A percentile compares a stretch with the other conserved stretches of the same genome.
Conservation (phyloP, 176 grass and related monocot genomes). For the Musa schizocarpa region DNA sequence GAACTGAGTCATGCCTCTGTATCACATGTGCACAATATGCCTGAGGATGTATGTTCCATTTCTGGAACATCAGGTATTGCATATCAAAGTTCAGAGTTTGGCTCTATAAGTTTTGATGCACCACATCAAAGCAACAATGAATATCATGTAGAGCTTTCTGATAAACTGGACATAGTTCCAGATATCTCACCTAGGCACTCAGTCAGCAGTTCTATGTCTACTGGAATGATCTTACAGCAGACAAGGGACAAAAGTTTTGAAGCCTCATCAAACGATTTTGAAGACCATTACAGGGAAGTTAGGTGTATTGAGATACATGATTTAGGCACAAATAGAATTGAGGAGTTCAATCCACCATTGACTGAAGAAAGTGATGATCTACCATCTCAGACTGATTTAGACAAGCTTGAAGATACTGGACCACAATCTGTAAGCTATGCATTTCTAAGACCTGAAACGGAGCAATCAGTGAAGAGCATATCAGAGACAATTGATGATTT, state of each 20-base stretch:
- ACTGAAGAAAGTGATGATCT: conserved; percentile 24
- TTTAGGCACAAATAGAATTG: conserved; percentile 30
- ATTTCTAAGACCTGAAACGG: neutral
- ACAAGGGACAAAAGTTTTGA: conserved; percentile 6
- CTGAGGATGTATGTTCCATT: conserved; percentile 54
- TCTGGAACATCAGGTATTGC: conserved; percentile 38
- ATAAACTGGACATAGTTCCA: conserved; percentile 12
- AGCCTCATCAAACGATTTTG: conserved; percentile 19
- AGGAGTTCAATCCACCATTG: conserved; percentile 29
- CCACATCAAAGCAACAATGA: conserved; percentile 26
- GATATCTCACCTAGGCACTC: conserved; percentile 6
- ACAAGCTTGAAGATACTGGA: conserved; percentile 29
- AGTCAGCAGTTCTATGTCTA: conserved; percentile 29
- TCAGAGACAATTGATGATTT: conserved; percentile 24
- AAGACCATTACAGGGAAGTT: conserved; percentile 84
- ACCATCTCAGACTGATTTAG: conserved; percentile 41
- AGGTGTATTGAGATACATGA: conserved; percentile 49
- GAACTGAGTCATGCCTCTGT: conserved; percentile 42
- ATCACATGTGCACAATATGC: conserved; percentile 31
- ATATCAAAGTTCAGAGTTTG: conserved; percentile 37
- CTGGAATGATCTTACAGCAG: conserved; percentile 22
- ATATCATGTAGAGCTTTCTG: conserved; percentile 7
- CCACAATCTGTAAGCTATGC: neutral
- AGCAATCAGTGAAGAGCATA: conserved; percentile 17
- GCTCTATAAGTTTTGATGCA: conserved; percentile 30